Percentiles rank a stretch among this genome's conserved stretches.
Conservation (phyloP, 805 yeast genomes). For the Candida pini region DNA sequence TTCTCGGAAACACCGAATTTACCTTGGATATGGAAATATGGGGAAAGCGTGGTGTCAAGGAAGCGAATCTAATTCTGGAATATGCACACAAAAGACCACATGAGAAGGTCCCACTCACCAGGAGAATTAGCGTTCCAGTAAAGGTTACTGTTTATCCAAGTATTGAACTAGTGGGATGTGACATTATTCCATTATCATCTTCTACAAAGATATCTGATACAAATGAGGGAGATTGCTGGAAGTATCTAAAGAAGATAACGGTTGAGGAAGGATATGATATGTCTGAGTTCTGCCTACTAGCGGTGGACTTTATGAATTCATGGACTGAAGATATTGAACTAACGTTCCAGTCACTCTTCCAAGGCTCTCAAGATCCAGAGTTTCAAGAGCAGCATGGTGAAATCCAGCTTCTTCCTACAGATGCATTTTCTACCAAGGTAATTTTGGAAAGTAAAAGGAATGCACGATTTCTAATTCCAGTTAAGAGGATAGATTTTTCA, state of each 20-base stretch:
- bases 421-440: constrained; percentile 13
- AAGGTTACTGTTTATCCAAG: constrained; percentile 67
- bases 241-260: constrained; percentile 28
- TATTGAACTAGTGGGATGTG: constrained; percentile 70
- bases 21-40: constrained; percentile 50
- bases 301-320: constrained; percentile 74
- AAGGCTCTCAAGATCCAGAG: constrained; percentile 16
- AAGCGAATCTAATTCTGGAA: constrained; percentile 58
- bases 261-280: constrained; percentile 26
- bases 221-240: constrained; percentile 24
- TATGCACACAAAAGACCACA: constrained; percentile 42
- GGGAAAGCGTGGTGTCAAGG: constrained; percentile 71
- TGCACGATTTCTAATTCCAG: constrained; percentile 63
- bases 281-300: constrained; percentile 54
- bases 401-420: constrained; percentile 9
- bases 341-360: constrained; percentile 18
- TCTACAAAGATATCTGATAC: constrained; percentile 23
- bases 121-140: constrained; percentile 63
- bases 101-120: constrained; percentile 30
- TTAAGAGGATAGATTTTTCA: constrained; percentile 46
- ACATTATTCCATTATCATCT: constrained; percentile 54
- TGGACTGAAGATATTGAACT: constrained; percentile 58
- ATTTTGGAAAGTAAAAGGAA: constrained; percentile 23
- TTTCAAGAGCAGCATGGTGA: constrained; percentile 21
- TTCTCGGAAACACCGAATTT: constrained; percentile 34